Evolutionary conservation across 345 rosid species (phyloP), one percentile per base, ranked within the genome.

Genomic region (Melaleuca alternifolia): DNA sequence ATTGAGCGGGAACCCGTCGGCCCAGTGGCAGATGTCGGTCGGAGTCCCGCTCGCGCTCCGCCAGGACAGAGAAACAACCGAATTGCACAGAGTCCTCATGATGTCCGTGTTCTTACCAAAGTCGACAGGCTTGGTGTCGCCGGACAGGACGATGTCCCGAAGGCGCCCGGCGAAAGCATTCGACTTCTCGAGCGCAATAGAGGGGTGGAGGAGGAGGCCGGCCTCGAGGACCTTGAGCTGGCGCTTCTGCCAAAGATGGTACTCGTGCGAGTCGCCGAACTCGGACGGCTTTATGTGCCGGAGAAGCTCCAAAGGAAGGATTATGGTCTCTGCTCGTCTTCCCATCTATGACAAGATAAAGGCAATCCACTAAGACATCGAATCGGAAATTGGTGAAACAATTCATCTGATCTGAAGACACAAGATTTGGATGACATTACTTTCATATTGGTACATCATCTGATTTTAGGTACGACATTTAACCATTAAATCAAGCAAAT

Each of bases 201-300:
- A 85, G n/a, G 94, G 93, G 87, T 90, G 88, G 84, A 86, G 79
- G 85, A 92, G 91, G 48, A 92, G 89, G 6, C 94, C 94, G 3
- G 84, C 87, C 51, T 92, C 93, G 14, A 92, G 89, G 28, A 91
- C 71, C 83, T 87, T 90, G 50, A 92, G 92, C 84, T 91, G 94
- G 50, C 94, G 92, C 83, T 88, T 90, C 85, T 92, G 94, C 94
- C 94, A 92, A 9, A 83, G 24, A 54, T 92, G 93, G 92, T 95
- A 97, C 89, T 97, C 99, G 24, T 89, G 90, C 6, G 18, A 85
- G 89, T 95, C 97, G 76, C 90, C 90, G 54, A 97, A 97, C 89
- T 97, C 99, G 0, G 98, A 93, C 53, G 98, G 92, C 87, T 94
- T 97, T 83, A 95, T 86, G 87, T 97, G 98, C 46, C 99, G 99